Evolutionary conservation across 2,329 filamentous ascomycete species (phyloP), one percentile per base, ranked within the genome.

Genomic region (Byssothecium circinans): DNA sequence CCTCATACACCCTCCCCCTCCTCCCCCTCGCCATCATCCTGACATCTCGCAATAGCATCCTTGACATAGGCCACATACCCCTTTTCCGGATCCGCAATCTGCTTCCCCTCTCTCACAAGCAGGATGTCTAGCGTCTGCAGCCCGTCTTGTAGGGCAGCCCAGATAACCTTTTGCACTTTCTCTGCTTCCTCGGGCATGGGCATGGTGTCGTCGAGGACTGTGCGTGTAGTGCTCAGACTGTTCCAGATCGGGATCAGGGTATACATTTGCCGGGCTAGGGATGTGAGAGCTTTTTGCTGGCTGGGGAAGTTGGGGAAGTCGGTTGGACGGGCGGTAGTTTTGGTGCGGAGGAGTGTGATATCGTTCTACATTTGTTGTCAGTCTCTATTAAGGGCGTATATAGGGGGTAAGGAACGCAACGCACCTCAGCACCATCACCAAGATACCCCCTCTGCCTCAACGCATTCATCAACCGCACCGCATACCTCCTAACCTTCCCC

Each of bases 191-290:
- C 45, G 1, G 58, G 54, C 41, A 60, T 53, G 8, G 67, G 69
- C 53, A 73, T 68, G 8, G 70, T 49, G 4, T 48, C 47, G 8
- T 70, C 70, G 0, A 77, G 67, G 4, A 77, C 69, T 27, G 67
- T 67, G 41, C 65, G 62, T 1, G 75, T 70, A 4, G 76, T 65
- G 38, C 57, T 63, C n/a, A 78, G 64, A n/a, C 70, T 75, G 47
- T 76, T 74, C 67, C 68, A 75, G 18, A 76, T 56, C 11, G 71
- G 66, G 8, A 75, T 55, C 4, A 64, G 58, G 3, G 60, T 54
- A 8, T 69, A 38, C 25, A 74, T 20, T 12, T 33, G n/a, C 2
- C 17, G 15, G 6, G 20, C 17, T 14, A 33, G 29, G 7, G 11
- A 18, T 3, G 19, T 17, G n/a, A 33, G 23, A 15, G 18, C 40